Percentiles rank a stretch among this genome's conserved stretches.
Conservation (phyloP, 805 yeast genomes). For the Barnettozyma botsteinii region DNA sequence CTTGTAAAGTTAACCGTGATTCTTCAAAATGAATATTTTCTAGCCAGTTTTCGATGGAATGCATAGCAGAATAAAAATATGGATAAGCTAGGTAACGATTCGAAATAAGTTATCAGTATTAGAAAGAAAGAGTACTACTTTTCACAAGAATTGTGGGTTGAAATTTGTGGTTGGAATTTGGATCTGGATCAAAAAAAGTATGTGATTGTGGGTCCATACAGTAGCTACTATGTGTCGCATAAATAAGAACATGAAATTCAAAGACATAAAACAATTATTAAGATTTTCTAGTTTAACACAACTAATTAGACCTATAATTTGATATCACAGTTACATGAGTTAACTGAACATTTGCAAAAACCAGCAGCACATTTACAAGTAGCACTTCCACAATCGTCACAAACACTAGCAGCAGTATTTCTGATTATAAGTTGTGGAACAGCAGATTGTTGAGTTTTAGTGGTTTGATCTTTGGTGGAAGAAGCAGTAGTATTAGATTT, state of each 20-base stretch:
- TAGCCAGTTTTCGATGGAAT: constrained; percentile 12
- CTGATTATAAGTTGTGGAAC: constrained; percentile 19
- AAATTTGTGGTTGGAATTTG: too few relatives aligned
- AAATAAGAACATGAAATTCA: too few relatives aligned
- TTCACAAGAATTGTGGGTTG: too few relatives aligned
- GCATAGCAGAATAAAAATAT: constrained; percentile 7
- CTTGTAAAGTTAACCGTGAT: constrained; percentile 2
- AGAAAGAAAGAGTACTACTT: too few relatives aligned
- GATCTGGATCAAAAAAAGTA: too few relatives aligned
- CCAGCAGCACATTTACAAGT: constrained; percentile 25
- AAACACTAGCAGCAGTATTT: constrained; percentile 22
- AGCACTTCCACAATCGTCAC: constrained; percentile 21
- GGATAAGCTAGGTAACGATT: too few relatives aligned
- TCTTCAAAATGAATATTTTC: constrained; percentile 5
- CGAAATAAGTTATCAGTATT: too few relatives aligned
- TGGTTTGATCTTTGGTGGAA: neutral
- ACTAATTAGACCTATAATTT: constrained; percentile 14
- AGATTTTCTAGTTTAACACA: too few relatives aligned
- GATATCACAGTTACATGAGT: constrained; percentile 21
- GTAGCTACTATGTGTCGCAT: too few relatives aligned
- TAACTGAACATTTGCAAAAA: constrained; percentile 22
- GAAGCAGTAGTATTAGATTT: constrained; percentile 12
- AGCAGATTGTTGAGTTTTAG: constrained; percentile 2
- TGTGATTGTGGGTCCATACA: too few relatives aligned
- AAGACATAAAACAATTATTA: too few relatives aligned